Evolutionary conservation across 805 yeast genomes (phyloP), one percentile per base, ranked within the genome.

Genomic region (Candida sithepensis): DNA sequence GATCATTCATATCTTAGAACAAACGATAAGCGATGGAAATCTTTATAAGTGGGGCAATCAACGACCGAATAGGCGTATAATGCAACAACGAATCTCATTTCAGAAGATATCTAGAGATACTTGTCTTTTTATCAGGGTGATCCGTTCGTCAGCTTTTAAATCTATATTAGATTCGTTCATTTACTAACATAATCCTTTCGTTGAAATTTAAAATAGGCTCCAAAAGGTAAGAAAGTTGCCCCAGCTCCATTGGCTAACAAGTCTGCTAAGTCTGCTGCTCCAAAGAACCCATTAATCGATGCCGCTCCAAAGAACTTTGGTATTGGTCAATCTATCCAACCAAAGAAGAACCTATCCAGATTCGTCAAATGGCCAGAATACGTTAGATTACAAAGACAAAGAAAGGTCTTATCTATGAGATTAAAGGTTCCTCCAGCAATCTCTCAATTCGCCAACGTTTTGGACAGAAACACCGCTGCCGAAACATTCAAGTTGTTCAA

Each of bases 321-420:
- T 77, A 85, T 90, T 65, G 97, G 97, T 68, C 97, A 91, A 80
- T 77, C 84, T 62, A 66, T 90, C 65, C 97, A 90, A 76, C 95
- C 88, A 72, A 87, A 84, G 81, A 84, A 92, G 78, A 87, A 91
- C 87, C 84, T 91, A 70, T 77, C 92, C 57, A 89, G 96, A 77
- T 89, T 86, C 73, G 97, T 90, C 71, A 91, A 86, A 78, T 90
- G 97, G 97, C 97, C 97, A 73, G 91, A 85, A 77, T 88, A 89
- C 74, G 94, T 90, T 65, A 88, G 95, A 78, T 80, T 90, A 67
- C 97, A 90, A 81, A 89, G 97, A 82, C 97, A 91, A 79, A 90
- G 84, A 85, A 90, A 90, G 83, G 85, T 90, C 74, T 81, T 90
- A 74, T 78, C 83, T 67, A 73, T 88, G 74, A 89, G 97, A 84